Evolutionary conservation across 169 alveolate species (phyloP), one percentile per base, ranked within the genome.

Genomic region (Babesia ovis): DNA sequence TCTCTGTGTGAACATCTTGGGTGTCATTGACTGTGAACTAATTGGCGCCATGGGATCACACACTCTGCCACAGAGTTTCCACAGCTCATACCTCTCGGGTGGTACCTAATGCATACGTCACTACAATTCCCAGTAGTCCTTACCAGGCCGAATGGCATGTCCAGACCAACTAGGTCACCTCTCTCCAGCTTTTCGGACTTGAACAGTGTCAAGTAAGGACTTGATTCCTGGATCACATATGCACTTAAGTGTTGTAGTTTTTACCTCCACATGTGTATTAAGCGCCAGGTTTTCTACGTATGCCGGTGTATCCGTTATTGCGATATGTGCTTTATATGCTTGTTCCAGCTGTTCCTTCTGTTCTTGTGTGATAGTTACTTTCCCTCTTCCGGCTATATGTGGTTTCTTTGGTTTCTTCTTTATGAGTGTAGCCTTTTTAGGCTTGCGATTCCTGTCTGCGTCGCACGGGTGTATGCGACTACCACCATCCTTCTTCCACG

Each of bases 111-210:
- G 14, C 20, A 9, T 20, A 41, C 48, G 9, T 29, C 45, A 9
- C n/a, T 8, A 14, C n/a, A 60, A 58, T 25, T n/a, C n/a, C n/a
- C n/a, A n/a, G 45, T 51, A 9, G 62, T 69, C 5, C 84, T 46
- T 35, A 89, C 91, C 73, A 89, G 58, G 64, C 85, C 85, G 48
- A 74, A 89, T 27, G 94, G 94, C 68, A 73, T 62, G 59, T 89
- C 94, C 46, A 75, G 60, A 8, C 92, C 92, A 4, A 82, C 46
- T 45, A 89, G 62, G 56, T 57, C 90, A n/a, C 80, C 72, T 51
- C 42, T 50, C 22, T 81, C 77, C 37, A 89, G 45, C 67, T 29
- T 62, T 58, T 85, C 89, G 25, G 73, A 43, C 31, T 69, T 75
- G 45, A 79, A 79, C 46, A 79, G 51, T 14, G 80, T 50, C 57